Conservation (phyloP, 192 early-diverging fungal genomes). For the Radiomyces spectabilis region DNA sequence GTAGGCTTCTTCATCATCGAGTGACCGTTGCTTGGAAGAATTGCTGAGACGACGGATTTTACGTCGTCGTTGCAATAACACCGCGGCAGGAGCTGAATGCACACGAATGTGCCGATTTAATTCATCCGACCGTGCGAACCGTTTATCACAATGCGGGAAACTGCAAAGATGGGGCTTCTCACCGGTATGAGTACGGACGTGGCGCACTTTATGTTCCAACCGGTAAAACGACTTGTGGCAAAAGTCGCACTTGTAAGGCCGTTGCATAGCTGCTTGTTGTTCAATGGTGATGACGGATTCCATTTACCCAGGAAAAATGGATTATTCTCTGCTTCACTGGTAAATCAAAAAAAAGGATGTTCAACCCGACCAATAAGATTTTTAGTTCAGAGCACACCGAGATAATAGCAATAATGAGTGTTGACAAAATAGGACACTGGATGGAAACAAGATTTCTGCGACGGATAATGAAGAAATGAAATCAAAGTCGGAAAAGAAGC, state of each 20-base stretch:
- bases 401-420: no score
- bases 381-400: no score
- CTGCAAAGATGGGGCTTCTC: constrained; percentile 77
- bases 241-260: constrained; percentile 47
- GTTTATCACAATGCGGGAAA: constrained; percentile 57
- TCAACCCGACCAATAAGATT: no score
- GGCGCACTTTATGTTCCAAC: constrained; percentile 76
- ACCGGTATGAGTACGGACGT: constrained; percentile 81
- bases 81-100: constrained; percentile 31
- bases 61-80: constrained; percentile 20
- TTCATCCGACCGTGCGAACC: constrained; percentile 79
- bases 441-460: no score
- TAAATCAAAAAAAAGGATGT: no score
- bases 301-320: no score
- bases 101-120: constrained; percentile 40
- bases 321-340: no score
- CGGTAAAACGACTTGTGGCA: constrained; percentile 70
- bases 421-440: no score
- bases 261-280: constrained; percentile 22
- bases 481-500: no score
- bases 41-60: constrained; percentile 8
- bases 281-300: no score
- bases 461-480: no score
- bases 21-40: constrained; percentile 5
- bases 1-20: constrained; percentile 27